These are phyloP conservation scores for Naganishia antarctica DNA, from an alignment of 768 basidiomycete genomes.

Conservation along the genomic window DNA sequence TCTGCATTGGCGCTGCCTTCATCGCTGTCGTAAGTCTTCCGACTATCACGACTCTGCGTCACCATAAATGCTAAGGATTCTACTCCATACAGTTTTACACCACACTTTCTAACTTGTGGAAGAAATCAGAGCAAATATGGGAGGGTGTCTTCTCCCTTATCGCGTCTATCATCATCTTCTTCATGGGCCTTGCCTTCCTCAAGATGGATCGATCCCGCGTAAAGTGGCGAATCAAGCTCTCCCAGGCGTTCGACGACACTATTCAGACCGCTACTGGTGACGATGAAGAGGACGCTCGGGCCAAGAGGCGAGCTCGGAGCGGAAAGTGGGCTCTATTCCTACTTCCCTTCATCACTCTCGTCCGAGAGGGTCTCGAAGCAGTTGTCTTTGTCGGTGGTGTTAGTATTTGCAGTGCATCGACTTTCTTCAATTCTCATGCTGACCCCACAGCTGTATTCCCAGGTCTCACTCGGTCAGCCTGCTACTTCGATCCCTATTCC, in stretches of 20 bases:
- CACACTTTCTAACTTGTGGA: conserved; percentile 75
- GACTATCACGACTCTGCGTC: background rate
- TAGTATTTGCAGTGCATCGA: background rate
- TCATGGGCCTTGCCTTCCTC: conserved; percentile 91
- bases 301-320: conserved; percentile 53
- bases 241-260: conserved; percentile 61
- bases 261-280: conserved; percentile 17
- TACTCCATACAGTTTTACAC: conserved; percentile 67
- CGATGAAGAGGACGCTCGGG: conserved; percentile 31
- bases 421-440: background rate
- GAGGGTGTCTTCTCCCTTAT: conserved; percentile 64
- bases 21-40: conserved; percentile 62
- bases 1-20: conserved; percentile 83
- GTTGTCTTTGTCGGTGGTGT: conserved; percentile 88
- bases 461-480: conserved; percentile 71
- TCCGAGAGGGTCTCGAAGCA: conserved; percentile 90
- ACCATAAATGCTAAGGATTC: background rate
- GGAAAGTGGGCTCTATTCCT: conserved; percentile 81
- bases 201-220: conserved; percentile 88
- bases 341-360: conserved; percentile 82
- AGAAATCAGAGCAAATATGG: conserved; percentile 80
- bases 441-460: background rate
- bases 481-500: conserved; percentile 86
- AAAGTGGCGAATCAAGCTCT: conserved; percentile 90
- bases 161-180: conserved; percentile 67